A percentile compares a stretch with the other conserved stretches of the same genome.
Evolutionary conservation across 768 basidiomycete species (phyloP).

Genomic region (Lactarius vividus): DNA sequence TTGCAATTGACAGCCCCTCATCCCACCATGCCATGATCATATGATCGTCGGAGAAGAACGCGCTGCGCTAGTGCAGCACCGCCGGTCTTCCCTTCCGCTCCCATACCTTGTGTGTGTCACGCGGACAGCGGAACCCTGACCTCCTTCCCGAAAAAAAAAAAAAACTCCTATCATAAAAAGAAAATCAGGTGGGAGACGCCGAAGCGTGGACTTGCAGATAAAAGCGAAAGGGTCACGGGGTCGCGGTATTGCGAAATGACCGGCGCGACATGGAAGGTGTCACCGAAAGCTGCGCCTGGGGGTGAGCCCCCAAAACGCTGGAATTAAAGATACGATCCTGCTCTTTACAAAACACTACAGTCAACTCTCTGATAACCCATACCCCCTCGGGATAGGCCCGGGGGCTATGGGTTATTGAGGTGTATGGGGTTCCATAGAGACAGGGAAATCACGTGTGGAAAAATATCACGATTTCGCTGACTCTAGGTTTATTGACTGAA

Average conservation of each 20-base stretch:
- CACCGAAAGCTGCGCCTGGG: neutral
- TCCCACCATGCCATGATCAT: neutral
- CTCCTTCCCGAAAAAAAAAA: neutral
- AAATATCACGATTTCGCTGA: too few species aligned
- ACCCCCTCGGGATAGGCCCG: too few species aligned
- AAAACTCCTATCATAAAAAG: neutral
- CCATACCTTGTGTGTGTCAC: neutral
- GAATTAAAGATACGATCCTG: neutral
- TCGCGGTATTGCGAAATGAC: neutral
- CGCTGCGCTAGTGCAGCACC: neutral
- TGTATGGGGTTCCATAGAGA: conserved; percentile 51
- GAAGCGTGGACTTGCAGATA: neutral
- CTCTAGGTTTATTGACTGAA: too few species aligned
- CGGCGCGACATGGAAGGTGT: neutral
- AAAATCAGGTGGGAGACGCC: neutral
- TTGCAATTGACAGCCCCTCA: neutral
- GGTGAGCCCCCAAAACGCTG: neutral
- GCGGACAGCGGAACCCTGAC: neutral
- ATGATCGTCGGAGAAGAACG: conserved; percentile 1
- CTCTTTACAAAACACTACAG: neutral
- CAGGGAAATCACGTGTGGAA: too few species aligned
- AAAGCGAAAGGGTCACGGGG: neutral
- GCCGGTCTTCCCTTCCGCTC: too few species aligned
- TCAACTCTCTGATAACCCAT: too few species aligned
- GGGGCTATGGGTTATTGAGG: conserved; percentile 40